Base-by-base conservation (phyloP, 306 rosid species). In the Cicer bijugum region DNA sequence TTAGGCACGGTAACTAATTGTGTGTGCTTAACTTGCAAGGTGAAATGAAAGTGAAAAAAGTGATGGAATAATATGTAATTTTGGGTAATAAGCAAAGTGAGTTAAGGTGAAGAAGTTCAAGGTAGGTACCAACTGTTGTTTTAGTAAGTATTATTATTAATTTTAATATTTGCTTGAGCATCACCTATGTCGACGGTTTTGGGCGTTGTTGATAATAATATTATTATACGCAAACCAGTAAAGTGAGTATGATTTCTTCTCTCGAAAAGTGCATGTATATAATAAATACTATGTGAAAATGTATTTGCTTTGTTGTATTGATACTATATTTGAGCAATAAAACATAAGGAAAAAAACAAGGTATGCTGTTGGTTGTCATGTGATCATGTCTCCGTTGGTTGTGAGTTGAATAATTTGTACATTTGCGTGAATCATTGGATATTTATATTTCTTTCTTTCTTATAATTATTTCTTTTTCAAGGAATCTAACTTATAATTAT, bases 71-170 rank as follows among this genome's bases (percentile, higher is more conserved):
- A 79, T 12, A 28, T 69, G 88, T 85, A 84, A 82, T 71, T 81
- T 80, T 82, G 84, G 80, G 75, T 73, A 87, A 88, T 76, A 88
- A 88, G 86, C 84, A 67, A 80, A 75, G 84, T 37, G 76, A 62
- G 78, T 86, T 81, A 87, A 79, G 75, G 43, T 12, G 1, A 78
- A 53, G 62, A 74, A 75, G 69, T 42, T n/a, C 14, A 46, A 12
- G 84, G 68, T 63, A 70, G 70, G 84, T 78, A 83, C 82, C 75
- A 81, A 78, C 60, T 58, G 66, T 75, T 55, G 84, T 44, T 72
- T 79, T 82, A 68, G 57, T 76, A 78, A 86, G 75, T 84, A 74
- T 83, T 87, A 82, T 83, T 84, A 72, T 78, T 81, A 55, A 9
- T 56, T 3, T 60, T n/a, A 35, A 79, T 83, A 82, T 84, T 81